A percentile compares a stretch with the other conserved stretches of the same genome.
Conservation (phyloP, 345 rosid genomes). For the Cardamine chenopodiifolia region DNA sequence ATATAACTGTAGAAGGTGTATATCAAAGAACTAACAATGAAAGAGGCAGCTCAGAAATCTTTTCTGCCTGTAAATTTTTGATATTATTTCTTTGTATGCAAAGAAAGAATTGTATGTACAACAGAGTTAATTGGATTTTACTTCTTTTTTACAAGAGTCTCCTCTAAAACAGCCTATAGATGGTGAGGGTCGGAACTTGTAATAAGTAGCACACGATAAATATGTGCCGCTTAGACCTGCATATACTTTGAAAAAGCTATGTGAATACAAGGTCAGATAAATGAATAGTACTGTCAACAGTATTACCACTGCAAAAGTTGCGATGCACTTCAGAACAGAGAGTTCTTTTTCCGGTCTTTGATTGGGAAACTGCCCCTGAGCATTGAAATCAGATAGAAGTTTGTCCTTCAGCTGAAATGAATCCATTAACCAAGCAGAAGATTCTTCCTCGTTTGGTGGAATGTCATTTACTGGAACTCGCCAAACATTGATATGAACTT, state of each 20-base stretch:
- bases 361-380: conserved; percentile 61
- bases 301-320: conserved; percentile 52
- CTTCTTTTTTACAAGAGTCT: conserved; percentile 38
- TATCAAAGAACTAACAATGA: conserved; percentile 27
- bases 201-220: conserved; percentile 56
- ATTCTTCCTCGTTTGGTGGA: conserved; percentile 52
- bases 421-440: conserved; percentile 63
- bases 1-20: not conserved
- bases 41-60: not conserved
- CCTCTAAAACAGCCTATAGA: conserved; percentile 36
- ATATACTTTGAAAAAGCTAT: conserved; percentile 57
- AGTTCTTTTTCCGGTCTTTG: conserved; percentile 53
- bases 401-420: conserved; percentile 65
- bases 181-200: conserved; percentile 50
- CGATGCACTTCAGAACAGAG: conserved; percentile 52
- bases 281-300: conserved; percentile 57
- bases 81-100: conserved; percentile 29
- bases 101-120: conserved; percentile 40
- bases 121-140: conserved; percentile 35
- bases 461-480: conserved; percentile 54
- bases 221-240: conserved; percentile 60
- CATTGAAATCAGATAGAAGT: conserved; percentile 59
- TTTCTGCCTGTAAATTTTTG: conserved; percentile 30
- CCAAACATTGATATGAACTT: conserved; percentile 75
- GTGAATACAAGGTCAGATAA: conserved; percentile 62